Conservation (phyloP, 2,329 filamentous ascomycete genomes). For the Dryadomyces sulphureus region DNA sequence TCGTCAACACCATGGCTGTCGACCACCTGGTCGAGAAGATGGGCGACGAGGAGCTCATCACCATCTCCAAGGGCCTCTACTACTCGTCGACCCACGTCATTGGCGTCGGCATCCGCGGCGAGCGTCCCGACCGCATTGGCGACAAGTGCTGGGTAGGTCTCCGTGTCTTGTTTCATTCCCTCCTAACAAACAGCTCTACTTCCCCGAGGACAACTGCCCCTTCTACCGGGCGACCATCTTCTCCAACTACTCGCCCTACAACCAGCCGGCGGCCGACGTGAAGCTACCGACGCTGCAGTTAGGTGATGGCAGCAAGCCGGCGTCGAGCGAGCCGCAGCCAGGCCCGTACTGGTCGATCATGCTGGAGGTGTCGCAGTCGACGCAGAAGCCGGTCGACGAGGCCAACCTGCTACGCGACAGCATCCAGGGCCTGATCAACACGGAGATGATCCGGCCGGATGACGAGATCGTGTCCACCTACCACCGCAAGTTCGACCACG, state of each 20-base stretch:
- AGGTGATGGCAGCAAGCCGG: slow-evolving; percentile 70
- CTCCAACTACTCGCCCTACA: slow-evolving; percentile 99
- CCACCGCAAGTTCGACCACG: slow-evolving; percentile 95
- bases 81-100: slow-evolving; percentile 97
- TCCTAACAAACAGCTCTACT: slow-evolving; percentile 56
- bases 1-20: slow-evolving; percentile 92
- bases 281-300: slow-evolving; percentile 80
- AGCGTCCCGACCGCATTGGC: slow-evolving; percentile 85
- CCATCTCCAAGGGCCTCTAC: slow-evolving; percentile 78
- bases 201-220: slow-evolving; percentile 95
- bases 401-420: slow-evolving; percentile 75
- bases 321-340: slow-evolving; percentile 56
- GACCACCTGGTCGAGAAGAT: slow-evolving; percentile 79
- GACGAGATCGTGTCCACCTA: slow-evolving; percentile 98
- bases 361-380: slow-evolving; percentile 93
- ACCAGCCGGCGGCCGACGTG: slow-evolving; percentile 70
- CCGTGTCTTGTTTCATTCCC: background rate
- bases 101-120: slow-evolving; percentile 84
- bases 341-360: slow-evolving; percentile 99
- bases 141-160: slow-evolving; percentile 90
- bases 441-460: slow-evolving; percentile 77
- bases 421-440: slow-evolving; percentile 95
- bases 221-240: slow-evolving; percentile 99
- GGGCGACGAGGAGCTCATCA: slow-evolving; percentile 71
- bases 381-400: slow-evolving; percentile 84